These are phyloP conservation scores for Colletotrichum lupini DNA, from an alignment of 2,329 filamentous ascomycete species.

Conservation along the genomic window DNA sequence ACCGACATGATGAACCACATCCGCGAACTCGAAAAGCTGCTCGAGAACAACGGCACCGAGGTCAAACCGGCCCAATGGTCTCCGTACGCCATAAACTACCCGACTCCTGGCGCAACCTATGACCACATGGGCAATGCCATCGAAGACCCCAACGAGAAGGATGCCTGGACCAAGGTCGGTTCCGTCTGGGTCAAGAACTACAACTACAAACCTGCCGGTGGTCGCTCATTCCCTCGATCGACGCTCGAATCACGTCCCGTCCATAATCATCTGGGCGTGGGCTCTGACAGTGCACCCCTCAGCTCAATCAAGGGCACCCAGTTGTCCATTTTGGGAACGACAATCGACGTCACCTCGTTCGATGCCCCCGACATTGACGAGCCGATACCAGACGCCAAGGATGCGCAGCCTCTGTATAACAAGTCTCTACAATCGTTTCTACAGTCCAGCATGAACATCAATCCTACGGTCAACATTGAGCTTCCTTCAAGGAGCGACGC, in stretches of 20 bases:
- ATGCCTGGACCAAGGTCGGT: conserved; percentile 47
- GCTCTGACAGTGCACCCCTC: conserved; percentile 71
- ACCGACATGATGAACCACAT: conserved; percentile 74
- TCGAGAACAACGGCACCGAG: conserved; percentile 70
- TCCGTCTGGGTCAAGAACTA: conserved; percentile 49
- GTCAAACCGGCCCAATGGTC: conserved; percentile 60
- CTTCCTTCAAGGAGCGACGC: conserved; percentile 74
- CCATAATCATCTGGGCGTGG: conserved; percentile 75
- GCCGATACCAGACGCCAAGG: conserved; percentile 55
- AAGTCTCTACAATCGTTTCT: conserved; percentile 79
- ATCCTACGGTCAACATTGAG: conserved; percentile 65
- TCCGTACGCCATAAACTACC: conserved; percentile 33
- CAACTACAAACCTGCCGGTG: conserved; percentile 37
- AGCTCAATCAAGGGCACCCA: conserved; percentile 81
- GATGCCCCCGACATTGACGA: conserved; percentile 75
- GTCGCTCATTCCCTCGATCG: conserved; percentile 45
- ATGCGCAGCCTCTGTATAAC: conserved; percentile 66
- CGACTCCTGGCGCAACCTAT: conserved; percentile 39
- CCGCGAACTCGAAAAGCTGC: conserved; percentile 73
- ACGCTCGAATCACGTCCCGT: conserved; percentile 56
- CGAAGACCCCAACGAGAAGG: conserved; percentile 39
- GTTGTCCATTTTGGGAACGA: conserved; percentile 82
- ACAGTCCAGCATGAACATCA: conserved; percentile 71
- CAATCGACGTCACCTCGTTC: conserved; percentile 82
- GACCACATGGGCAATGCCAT: conserved; percentile 41